These are phyloP conservation scores for Ustilago hordei DNA, from an alignment of 1,284 basidiomycete species.

Conservation along the genomic window DNA sequence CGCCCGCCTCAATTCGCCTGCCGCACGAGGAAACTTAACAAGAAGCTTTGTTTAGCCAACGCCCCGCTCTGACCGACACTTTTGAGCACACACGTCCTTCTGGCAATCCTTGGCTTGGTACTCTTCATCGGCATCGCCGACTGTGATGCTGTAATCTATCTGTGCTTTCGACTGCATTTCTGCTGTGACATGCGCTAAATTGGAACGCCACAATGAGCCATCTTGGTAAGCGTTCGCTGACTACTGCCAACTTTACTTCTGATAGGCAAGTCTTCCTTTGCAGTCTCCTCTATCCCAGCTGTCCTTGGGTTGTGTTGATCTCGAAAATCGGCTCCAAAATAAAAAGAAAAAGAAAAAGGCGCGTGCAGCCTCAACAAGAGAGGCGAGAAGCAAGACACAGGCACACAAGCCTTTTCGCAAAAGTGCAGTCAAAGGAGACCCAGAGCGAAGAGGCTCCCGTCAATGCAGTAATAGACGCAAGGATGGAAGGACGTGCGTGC, in stretches of 20 bases:
- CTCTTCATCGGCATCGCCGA: neutral
- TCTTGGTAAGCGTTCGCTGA: neutral
- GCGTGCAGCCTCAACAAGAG: neutral
- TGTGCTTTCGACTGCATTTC: neutral
- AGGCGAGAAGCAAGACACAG: neutral
- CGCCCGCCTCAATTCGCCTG: neutral
- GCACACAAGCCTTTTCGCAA: neutral
- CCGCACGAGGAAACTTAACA: neutral
- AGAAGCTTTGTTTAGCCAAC: neutral
- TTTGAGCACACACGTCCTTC: neutral
- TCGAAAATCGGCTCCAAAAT: neutral
- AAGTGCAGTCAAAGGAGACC: neutral
- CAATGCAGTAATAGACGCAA: neutral
- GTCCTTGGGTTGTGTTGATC: neutral
- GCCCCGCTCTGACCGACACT: neutral
- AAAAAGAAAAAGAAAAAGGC: neutral
- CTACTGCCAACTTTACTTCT: neutral
- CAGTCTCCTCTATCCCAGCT: neutral
- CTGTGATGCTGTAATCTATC: neutral
- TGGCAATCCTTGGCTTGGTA: neutral
- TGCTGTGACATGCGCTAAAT: neutral
- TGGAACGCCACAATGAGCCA: neutral
- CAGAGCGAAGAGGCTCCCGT: neutral
- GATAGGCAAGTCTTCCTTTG: neutral
- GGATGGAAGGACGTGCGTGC: conserved; percentile 3